A percentile compares a stretch with the other conserved stretches of the same genome.
Evolutionary conservation across 192 early-diverging fungal genomes (phyloP).

Genomic region (Mortierella alpina): DNA sequence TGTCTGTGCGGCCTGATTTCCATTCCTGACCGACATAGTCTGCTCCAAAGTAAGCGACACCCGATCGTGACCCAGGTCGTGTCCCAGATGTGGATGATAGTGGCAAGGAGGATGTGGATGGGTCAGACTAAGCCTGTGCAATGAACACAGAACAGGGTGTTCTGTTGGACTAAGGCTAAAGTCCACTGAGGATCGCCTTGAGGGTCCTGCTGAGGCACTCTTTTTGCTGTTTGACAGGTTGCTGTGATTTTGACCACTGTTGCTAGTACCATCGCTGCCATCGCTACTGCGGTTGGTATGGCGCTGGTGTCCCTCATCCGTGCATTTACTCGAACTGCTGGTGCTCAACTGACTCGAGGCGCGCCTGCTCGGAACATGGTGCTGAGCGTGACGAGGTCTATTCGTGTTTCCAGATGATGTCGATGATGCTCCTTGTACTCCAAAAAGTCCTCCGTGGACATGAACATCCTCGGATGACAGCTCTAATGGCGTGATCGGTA

Average conservation of each 20-base stretch:
- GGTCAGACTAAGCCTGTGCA: constrained; percentile 31
- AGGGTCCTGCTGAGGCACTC: not conserved
- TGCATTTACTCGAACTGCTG: not conserved
- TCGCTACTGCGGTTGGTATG: not conserved
- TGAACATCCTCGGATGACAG: constrained; percentile 16
- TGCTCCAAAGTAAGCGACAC: constrained; percentile 8
- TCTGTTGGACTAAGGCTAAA: constrained; percentile 30
- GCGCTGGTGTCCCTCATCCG: not conserved
- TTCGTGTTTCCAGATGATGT: not conserved
- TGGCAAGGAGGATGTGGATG: constrained; percentile 36
- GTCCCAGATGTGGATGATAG: constrained; percentile 45
- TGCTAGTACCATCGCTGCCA: not conserved
- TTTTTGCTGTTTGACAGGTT: too few species aligned
- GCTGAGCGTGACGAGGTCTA: constrained; percentile 9
- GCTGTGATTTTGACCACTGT: not conserved
- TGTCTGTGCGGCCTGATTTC: constrained; percentile 1
- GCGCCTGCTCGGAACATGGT: not conserved
- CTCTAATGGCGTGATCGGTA: constrained; percentile 44
- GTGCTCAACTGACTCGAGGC: too few species aligned
- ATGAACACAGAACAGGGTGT: constrained; percentile 34
- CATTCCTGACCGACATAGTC: not conserved
- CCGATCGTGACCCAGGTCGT: constrained; percentile 41
- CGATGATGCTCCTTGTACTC: not conserved
- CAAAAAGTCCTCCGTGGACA: constrained; percentile 18
- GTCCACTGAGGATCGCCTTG: constrained; percentile 12